Conservation (phyloP, 1,284 basidiomycete genomes). For the Ganoderma leucocontextum region DNA sequence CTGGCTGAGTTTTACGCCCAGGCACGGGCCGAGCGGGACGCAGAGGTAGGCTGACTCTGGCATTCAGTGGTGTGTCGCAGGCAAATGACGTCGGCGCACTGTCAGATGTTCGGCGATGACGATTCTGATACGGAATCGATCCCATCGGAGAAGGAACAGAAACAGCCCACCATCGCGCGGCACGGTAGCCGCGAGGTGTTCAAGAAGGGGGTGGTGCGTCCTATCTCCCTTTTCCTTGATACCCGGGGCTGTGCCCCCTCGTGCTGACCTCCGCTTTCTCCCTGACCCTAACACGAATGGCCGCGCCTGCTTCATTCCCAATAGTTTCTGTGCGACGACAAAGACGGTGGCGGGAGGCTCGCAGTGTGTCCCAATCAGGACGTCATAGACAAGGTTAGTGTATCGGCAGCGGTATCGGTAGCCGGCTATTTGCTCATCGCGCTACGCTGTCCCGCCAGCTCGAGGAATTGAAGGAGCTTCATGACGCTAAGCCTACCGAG, state of each 20-base stretch:
- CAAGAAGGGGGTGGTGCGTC: constrained; percentile 24
- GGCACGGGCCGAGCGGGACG: constrained; percentile 57
- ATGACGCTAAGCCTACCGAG: constrained; percentile 60
- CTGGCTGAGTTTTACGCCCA: constrained; percentile 67
- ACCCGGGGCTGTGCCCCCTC: neutral
- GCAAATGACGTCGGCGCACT: constrained; percentile 17
- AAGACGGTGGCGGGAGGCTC: constrained; percentile 40
- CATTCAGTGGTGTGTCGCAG: neutral
- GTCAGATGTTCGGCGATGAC: constrained; percentile 23
- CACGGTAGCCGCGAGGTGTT: constrained; percentile 17
- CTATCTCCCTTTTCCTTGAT: neutral
- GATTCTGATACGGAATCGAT: constrained; percentile 20
- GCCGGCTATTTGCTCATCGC: neutral
- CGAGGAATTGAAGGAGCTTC: constrained; percentile 64
- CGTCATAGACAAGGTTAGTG: constrained; percentile 68
- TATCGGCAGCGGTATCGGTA: neutral
- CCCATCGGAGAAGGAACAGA: neutral
- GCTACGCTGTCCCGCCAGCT: constrained; percentile 52
- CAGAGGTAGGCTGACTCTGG: constrained; percentile 44
- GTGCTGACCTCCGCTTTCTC: neutral
- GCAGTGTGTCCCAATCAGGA: constrained; percentile 64
- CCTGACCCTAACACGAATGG: neutral
- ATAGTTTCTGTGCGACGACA: constrained; percentile 70
- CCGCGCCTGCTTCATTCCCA: constrained; percentile 33
- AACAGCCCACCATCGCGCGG: neutral